Percentiles rank a stretch among this genome's conserved stretches.
These are phyloP conservation scores for Ustilago cynodontis DNA, from an alignment of 1,284 basidiomycete species.

Conservation along the genomic window DNA sequence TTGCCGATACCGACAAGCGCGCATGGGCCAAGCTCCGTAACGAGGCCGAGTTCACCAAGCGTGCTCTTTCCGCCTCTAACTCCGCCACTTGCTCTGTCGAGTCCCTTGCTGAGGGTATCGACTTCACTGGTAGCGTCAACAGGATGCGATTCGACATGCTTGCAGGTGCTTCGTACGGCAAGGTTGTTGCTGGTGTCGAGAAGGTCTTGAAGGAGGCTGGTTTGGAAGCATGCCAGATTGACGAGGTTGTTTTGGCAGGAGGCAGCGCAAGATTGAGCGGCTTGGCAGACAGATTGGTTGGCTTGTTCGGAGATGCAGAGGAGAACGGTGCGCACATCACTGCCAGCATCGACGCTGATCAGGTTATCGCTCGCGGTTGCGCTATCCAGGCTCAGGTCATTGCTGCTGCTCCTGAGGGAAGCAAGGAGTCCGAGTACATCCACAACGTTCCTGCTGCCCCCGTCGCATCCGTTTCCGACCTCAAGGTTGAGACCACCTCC, in stretches of 20 bases:
- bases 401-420: constrained; percentile 52
- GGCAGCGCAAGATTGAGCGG: constrained; percentile 88
- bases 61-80: constrained; percentile 87
- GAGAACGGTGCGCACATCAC: constrained; percentile 73
- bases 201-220: constrained; percentile 77
- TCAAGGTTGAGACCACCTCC: constrained; percentile 51
- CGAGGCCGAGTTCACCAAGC: constrained; percentile 94
- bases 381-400: constrained; percentile 80
- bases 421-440: constrained; percentile 58
- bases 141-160: constrained; percentile 93
- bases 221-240: constrained; percentile 82
- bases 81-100: constrained; percentile 92
- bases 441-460: constrained; percentile 52
- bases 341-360: constrained; percentile 83
- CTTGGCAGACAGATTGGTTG: constrained; percentile 80
- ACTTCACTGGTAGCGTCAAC: constrained; percentile 93
- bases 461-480: constrained; percentile 70
- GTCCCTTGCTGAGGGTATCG: constrained; percentile 91
- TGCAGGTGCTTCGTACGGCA: constrained; percentile 79
- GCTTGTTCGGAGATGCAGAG: constrained; percentile 81
- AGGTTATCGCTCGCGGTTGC: constrained; percentile 88
- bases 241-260: constrained; percentile 87
- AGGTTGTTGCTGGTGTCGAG: constrained; percentile 77
- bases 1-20: constrained; percentile 75
- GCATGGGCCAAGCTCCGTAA: constrained; percentile 93